These are phyloP conservation scores for baker's yeast (Saccharomyces cerevisiae) DNA, from an alignment of 805 yeast genomes.

Conservation along the genomic window DNA sequence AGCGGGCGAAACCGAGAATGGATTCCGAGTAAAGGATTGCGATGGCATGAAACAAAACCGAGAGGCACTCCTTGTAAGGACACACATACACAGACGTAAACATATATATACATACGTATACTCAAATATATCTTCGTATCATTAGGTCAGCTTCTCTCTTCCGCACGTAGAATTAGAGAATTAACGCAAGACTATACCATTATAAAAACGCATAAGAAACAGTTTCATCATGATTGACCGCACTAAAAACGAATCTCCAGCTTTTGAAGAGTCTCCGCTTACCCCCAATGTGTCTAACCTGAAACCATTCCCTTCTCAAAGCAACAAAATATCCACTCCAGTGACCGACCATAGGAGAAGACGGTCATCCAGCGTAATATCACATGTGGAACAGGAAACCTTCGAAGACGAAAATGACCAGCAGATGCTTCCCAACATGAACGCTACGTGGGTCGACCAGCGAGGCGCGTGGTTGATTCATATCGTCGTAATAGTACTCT, in stretches of 20 bases:
- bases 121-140: not conserved
- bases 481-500: conserved; percentile 63
- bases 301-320: conserved; percentile 17
- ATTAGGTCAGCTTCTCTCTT: not conserved
- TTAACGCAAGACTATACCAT: not conserved
- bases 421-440: conserved; percentile 73
- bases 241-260: not conserved
- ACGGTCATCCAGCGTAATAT: conserved; percentile 80
- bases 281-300: not conserved
- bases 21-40: not conserved
- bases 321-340: conserved; percentile 13
- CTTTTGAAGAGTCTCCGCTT: not conserved
- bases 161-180: not conserved
- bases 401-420: conserved; percentile 86
- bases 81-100: not conserved
- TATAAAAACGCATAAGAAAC: not conserved
- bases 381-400: conserved; percentile 84
- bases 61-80: not conserved
- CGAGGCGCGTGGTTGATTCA: conserved; percentile 95
- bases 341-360: conserved; percentile 38
- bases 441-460: conserved; percentile 90
- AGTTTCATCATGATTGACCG: not conserved
- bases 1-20: not conserved
- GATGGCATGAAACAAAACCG: not conserved
- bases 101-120: not conserved